Base-by-base conservation (phyloP, 2,329 filamentous ascomycete species). In the Paecilomyces niveus region DNA sequence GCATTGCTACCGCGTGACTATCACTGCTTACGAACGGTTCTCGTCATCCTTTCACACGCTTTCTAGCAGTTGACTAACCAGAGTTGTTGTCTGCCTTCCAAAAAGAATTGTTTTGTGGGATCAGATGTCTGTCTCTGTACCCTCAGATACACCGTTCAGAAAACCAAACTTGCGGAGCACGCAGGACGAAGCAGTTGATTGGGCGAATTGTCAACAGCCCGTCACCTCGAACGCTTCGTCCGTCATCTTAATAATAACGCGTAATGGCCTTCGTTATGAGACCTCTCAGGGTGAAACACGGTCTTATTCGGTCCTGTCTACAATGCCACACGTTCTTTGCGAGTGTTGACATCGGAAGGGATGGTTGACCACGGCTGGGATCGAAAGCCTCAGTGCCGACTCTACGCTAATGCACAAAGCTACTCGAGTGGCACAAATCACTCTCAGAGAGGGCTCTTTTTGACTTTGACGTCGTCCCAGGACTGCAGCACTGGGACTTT, bases 361-460 rank as follows among this genome's bases (percentile, higher is more conserved):
- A 18, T 52, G 50, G 18, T 29, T 24, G 15, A 21, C 21, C 21
- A 52, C 50, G 50, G 50, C 50, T 52, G 3, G 24, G 10, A 26
- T 52, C 2, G 5, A 26, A 15, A 15, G 21, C 50, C 18, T 26
- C 50, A 52, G 10, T 24, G 50, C 26, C 50, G 50, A 52, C 50
- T 15, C n/a, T 61, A 59, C 70, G 68, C 71, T 73, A 73, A 73
- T 72, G 71, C 71, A 72, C 64, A 66, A 71, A 15, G n/a, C n/a
- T n/a, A n/a, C n/a, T n/a, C n/a, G n/a, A n/a, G n/a, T 51, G 56
- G 59, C 57, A 63, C 61, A 49, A 59, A 63, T 55, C 57, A 33
- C 22, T 62, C 59, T 58, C 55, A 57, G 53, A 59, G 57, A 54
- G 24, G 13, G 15, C 39, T 21, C 26, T 29, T 29, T 54, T 56